Conservation (phyloP, 768 basidiomycete genomes). For the Lactarius trivialis region DNA sequence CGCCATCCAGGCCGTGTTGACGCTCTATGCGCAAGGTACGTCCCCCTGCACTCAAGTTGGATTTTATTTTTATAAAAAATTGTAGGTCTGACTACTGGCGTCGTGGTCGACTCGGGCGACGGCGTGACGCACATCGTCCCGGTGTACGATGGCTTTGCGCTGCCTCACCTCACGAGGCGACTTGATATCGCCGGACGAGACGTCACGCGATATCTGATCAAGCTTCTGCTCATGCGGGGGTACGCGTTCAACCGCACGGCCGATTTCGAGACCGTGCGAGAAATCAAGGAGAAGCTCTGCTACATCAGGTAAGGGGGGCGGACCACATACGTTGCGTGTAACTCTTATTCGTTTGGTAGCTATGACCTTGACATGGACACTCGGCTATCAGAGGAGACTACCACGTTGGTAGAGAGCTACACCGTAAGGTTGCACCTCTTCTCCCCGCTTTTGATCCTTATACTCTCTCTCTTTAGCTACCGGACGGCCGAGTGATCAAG, state of each 20-base stretch:
- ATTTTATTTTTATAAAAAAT: not conserved
- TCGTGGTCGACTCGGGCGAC: conserved; percentile 98
- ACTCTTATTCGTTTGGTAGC: conserved; percentile 36
- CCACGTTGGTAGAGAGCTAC: conserved; percentile 92
- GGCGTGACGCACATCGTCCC: conserved; percentile 99
- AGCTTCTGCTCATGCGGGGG: conserved; percentile 99
- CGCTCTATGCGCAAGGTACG: conserved; percentile 96
- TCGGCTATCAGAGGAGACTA: conserved; percentile 90
- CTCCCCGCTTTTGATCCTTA: conserved; percentile 11
- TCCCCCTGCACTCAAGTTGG: conserved; percentile 13
- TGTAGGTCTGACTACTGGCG: conserved; percentile 92
- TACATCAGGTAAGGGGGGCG: conserved; percentile 72
- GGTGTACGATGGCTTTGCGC: conserved; percentile 93
- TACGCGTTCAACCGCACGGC: conserved; percentile 99
- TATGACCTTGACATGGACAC: conserved; percentile 97
- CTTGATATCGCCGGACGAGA: conserved; percentile 98
- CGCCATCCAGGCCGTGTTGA: conserved; percentile 97
- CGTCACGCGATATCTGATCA: conserved; percentile 98
- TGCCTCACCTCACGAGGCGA: conserved; percentile 90
- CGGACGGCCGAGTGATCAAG: conserved; percentile 91
- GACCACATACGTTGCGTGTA: not conserved
- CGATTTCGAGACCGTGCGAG: conserved; percentile 97
- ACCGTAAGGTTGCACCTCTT: conserved; percentile 48
- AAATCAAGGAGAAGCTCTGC: conserved; percentile 98
- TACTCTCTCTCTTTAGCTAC: conserved; percentile 56